Evolutionary conservation across 2,329 filamentous ascomycete species (phyloP).

Genomic region (Parascedosporium putredinis): DNA sequence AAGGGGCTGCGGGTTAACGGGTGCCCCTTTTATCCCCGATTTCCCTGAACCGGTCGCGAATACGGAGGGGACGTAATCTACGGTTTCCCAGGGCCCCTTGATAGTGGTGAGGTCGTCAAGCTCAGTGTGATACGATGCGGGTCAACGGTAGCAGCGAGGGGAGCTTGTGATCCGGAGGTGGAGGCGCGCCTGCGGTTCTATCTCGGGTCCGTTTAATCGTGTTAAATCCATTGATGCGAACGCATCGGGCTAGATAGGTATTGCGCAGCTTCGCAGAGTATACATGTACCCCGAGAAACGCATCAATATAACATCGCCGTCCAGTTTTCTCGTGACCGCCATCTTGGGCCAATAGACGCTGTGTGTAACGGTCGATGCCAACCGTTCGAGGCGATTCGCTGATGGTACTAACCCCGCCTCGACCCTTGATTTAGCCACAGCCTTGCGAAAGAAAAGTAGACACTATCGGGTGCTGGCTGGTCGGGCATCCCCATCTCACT

Average conservation of each 20-base stretch:
- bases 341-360: neutral
- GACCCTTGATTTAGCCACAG: neutral
- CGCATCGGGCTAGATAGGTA: neutral
- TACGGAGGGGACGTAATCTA: too few species aligned
- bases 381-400: neutral
- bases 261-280: neutral
- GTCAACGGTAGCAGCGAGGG: constrained; percentile 19
- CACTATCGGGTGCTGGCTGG: neutral
- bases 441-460: neutral
- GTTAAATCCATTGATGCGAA: neutral
- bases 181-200: neutral
- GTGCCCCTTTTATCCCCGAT: too few species aligned
- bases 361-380: neutral
- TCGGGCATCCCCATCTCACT: neutral
- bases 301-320: neutral
- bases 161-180: neutral
- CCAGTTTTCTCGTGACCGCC: neutral
- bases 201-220: constrained; percentile 1
- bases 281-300: neutral
- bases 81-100: too few species aligned
- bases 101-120: constrained; percentile 9
- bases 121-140: constrained; percentile 25
- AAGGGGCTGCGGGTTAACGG: too few species aligned
- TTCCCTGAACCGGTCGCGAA: too few species aligned
- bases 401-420: neutral